Base-by-base conservation (phyloP, 2,329 filamentous ascomycete genomes). In the Trichophyton simii region DNA sequence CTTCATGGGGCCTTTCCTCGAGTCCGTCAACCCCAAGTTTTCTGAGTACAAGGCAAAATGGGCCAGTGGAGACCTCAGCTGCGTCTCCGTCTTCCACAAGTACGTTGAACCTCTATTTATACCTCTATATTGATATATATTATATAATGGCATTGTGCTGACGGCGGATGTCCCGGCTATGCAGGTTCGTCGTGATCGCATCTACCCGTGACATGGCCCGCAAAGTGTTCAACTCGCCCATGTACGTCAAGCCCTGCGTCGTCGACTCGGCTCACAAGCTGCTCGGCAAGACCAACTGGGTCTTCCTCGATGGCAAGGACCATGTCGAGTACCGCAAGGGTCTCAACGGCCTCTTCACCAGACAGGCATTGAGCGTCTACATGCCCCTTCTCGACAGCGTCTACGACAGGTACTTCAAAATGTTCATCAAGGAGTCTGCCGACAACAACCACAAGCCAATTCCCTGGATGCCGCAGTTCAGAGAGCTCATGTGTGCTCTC, bases 1-100 rank as follows among this genome's bases (percentile, higher is more conserved):
- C 48, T 92, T 94, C 71, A 91, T 97, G 73, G 94, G 94, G n/a
- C 92, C 94, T 3, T 97, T 99, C 76, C 81, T 97, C 62, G 80
- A 96, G 72, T 96, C 91, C 31, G 80, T 97, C 69, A 86, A 95
- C 74, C 94, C 94, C 62, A 89, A 92, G 71, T 97, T 96, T 73
- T 85, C 87, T 64, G 84, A 91, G 70, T 99, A 99, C 78, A 83
- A 91, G 73, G 86, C 82, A 64, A 96, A 97, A 81, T 99, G 94
- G 94, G 75, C 82, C 69, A 95, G 90, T 71, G 94, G 89, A 55
- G 87, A 89, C 57, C 80, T 99, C 68, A 96, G 91, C 80, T 99
- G 94, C 72, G 94, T 99, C 64, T 96, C 91, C 1, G 91, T 99
- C 70, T 99, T 99, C 80, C 94, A 99, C 84, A 99, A 97, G 90